Evolutionary conservation across 768 basidiomycete genomes (phyloP).

Genomic region (Suillus occidentalis): DNA sequence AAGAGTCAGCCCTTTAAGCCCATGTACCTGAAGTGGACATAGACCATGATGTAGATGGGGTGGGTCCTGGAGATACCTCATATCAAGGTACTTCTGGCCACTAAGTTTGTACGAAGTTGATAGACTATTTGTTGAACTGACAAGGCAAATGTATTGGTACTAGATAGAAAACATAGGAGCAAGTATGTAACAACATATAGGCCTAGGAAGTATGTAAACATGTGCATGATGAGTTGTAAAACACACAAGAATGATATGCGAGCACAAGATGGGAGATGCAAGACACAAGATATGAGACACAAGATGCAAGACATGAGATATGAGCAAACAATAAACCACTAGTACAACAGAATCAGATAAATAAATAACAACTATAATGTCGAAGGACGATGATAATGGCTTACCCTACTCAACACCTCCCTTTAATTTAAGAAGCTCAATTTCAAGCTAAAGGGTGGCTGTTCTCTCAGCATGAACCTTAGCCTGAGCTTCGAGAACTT

Average conservation of each 20-base stretch:
- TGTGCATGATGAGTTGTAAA: not conserved
- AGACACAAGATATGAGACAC: too few relatives aligned
- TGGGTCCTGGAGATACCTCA: not conserved
- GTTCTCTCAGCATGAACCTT: not conserved
- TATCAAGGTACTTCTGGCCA: not conserved
- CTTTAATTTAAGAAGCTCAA: not conserved
- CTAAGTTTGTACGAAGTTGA: not conserved
- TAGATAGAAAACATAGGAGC: not conserved
- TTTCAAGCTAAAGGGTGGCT: not conserved
- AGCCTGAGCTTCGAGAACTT: not conserved
- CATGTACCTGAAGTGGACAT: not conserved
- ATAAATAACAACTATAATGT: too few relatives aligned
- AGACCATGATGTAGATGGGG: not conserved
- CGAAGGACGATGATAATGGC: not conserved
- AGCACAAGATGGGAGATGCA: too few relatives aligned
- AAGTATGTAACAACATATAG: not conserved
- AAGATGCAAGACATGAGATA: not conserved
- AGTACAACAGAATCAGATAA: too few relatives aligned
- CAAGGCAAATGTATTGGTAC: not conserved
- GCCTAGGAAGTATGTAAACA: not conserved
- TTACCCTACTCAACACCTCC: not conserved
- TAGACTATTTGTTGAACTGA: not conserved
- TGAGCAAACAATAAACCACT: too few relatives aligned
- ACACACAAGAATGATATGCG: too few relatives aligned
- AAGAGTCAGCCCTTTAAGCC: not conserved